Base-by-base conservation (phyloP, 805 yeast species). In the Kodamaea leandrae region DNA sequence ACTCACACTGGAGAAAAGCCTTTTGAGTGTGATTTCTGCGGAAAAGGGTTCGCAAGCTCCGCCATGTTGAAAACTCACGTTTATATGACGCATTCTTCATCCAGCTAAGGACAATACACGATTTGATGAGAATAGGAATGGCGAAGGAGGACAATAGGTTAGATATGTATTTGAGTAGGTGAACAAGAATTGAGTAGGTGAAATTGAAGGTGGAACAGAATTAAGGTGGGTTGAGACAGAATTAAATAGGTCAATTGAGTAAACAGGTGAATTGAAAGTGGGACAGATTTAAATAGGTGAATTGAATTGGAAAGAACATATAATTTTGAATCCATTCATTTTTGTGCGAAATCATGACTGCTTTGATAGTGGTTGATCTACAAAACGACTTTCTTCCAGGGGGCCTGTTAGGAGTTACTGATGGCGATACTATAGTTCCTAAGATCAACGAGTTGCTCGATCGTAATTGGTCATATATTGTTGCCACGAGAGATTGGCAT, bases 401-500 rank as follows among this genome's bases (percentile, higher is more conserved):
- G 20, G 97, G 96, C 0, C 63, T 93, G 0, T 63, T 90, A 32
- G 95, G 93, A 0, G 93, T 88, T 0, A 52, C 67, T 0, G 66
- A 71, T 5, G 96, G 95, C 3, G 67, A 82, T 10, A 63, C 61
- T 0, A 66, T 86, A 6, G 71, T 88, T 15, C 68, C 74, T 0
- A 65, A 67, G 0, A 77, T 88, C 25, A 58, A 72, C 21, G 53
- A 69, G 1, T 60, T 87, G 30, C 25, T 36, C n/a, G 9, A 34
- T 17, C 5, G 32, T 9, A 5, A 28, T 4, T 89, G 93, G 91
- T 67, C 71, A 32, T 63, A 79, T 5, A 68, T 87, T 1, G 76
- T 85, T 0, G 82, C 86, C 27, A 83, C 95, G 2, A 80, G 82
- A 55, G 98, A 90, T 57, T 87, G 95, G 93, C 98, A 90, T 58